A percentile compares a stretch with the other conserved stretches of the same genome.
phyloP scores from a whole-genome alignment of 2,329 filamentous ascomycete genomes.

The Zelopaecilomyces penicillatus region DNA sequence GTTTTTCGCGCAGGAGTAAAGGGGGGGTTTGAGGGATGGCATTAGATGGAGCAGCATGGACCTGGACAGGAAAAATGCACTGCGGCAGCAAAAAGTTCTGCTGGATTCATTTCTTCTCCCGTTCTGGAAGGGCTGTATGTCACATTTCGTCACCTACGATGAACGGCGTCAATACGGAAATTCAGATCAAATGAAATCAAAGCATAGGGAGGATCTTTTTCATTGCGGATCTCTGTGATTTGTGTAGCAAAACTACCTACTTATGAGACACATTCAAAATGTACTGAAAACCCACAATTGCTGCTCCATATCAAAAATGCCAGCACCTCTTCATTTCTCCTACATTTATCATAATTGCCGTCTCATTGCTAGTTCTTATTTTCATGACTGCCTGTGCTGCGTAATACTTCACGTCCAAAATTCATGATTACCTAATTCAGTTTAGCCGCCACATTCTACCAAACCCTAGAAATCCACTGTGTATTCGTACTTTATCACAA shows the following conservation, averaged over 20 bases:
- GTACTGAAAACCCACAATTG: conserved; percentile 7
- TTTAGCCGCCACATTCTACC: conserved; percentile 29
- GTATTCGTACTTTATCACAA: conserved; percentile 30
- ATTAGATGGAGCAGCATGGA: conserved; percentile 30
- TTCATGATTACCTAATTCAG: conserved; percentile 32
- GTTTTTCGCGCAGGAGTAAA: conserved; percentile 17
- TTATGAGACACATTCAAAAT: conserved; percentile 18
- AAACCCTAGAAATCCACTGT: conserved; percentile 39
- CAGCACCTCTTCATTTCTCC: no score
- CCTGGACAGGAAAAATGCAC: conserved; percentile 26
- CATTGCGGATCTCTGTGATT: conserved; percentile 17
- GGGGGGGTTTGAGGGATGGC: conserved; percentile 25
- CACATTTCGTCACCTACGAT: conserved; percentile 49
- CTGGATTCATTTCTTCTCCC: conserved; percentile 51
- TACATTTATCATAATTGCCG: no score
- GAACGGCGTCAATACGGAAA: conserved; percentile 61
- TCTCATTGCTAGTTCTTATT: no score
- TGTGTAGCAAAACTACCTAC: conserved; percentile 15
- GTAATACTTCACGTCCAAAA: conserved; percentile 2
- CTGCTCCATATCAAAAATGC: background rate
- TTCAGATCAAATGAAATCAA: conserved; percentile 38
- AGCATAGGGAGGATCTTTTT: conserved; percentile 10
- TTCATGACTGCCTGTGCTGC: no score
- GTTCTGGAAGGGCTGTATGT: conserved; percentile 57
- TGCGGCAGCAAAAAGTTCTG: conserved; percentile 39